A percentile compares a stretch with the other conserved stretches of the same genome.
phyloP scores from a whole-genome alignment of 441 rosid genomes.

The Pelargonium exstipulatum region DNA sequence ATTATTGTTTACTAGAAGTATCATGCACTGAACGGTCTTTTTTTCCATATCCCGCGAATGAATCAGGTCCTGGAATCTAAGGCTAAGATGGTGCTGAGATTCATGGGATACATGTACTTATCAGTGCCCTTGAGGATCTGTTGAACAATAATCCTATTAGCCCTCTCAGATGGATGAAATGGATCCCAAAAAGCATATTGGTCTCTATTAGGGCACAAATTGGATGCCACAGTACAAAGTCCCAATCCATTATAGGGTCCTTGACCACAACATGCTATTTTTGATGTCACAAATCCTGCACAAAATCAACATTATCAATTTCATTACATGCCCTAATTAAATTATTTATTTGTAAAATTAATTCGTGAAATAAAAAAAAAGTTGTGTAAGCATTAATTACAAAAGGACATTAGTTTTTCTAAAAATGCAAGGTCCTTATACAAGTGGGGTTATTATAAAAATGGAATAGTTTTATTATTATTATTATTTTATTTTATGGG shows the following conservation, averaged over 20 bases:
- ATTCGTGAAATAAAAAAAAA: no score
- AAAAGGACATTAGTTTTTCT: no score
- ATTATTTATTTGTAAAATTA: no score
- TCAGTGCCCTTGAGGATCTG: background rate
- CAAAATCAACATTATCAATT: background rate
- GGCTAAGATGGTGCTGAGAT: background rate
- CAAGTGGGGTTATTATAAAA: no score
- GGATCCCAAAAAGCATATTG: slow-evolving; percentile 15
- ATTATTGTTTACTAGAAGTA: background rate
- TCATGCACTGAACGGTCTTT: background rate
- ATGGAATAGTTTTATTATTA: no score
- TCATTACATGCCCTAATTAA: no score
- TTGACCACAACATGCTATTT: slow-evolving; percentile 13
- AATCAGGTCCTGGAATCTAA: background rate
- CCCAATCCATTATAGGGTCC: slow-evolving; percentile 5
- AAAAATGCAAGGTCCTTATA: no score
- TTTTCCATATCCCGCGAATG: background rate
- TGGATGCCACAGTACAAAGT: slow-evolving; percentile 1
- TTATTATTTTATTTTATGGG: no score
- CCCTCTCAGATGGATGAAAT: slow-evolving; percentile 13
- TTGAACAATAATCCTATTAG: slow-evolving; percentile 2
- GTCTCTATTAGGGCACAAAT: slow-evolving; percentile 15
- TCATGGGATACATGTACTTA: slow-evolving; percentile 1
- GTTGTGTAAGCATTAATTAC: no score
- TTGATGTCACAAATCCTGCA: slow-evolving; percentile 1